These are phyloP conservation scores for Quercus aquifolioides DNA, from an alignment of 306 rosid genomes.

Conservation along the genomic window DNA sequence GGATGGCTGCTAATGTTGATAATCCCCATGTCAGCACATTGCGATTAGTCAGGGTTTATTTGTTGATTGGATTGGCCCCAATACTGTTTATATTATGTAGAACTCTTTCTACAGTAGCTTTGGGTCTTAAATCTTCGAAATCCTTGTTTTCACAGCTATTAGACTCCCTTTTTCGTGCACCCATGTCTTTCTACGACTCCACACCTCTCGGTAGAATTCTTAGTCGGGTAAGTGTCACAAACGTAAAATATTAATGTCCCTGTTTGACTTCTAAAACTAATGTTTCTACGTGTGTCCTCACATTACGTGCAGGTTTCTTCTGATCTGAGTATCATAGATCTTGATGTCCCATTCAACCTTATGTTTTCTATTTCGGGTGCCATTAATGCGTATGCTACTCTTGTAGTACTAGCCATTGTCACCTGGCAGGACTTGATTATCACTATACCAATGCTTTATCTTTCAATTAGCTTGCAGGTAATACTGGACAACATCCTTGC, in stretches of 20 bases:
- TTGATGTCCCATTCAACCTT: slow-evolving; percentile 39
- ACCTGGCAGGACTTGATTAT: too few species aligned
- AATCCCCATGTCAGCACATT: slow-evolving; percentile 16
- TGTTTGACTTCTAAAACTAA: background rate
- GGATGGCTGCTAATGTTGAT: slow-evolving; percentile 54
- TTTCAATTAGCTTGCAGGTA: too few species aligned
- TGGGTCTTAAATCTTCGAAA: slow-evolving; percentile 42
- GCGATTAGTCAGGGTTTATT: slow-evolving; percentile 29
- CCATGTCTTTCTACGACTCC: slow-evolving; percentile 54
- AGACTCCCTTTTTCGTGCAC: slow-evolving; percentile 59
- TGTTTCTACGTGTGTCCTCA: too few species aligned
- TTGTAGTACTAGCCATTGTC: too few species aligned
- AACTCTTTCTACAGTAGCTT: slow-evolving; percentile 5
- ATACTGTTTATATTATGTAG: slow-evolving; percentile 22
- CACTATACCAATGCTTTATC: too few species aligned
- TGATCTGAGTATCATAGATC: slow-evolving; percentile 49
- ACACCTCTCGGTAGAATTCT: slow-evolving; percentile 67
- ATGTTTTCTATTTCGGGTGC: background rate
- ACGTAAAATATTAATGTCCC: too few species aligned
- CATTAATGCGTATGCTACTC: too few species aligned
- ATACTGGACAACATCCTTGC: too few species aligned
- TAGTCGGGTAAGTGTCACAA: slow-evolving; percentile 44
- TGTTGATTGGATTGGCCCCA: slow-evolving; percentile 23
- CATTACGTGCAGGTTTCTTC: slow-evolving; percentile 57
- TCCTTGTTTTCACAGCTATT: slow-evolving; percentile 30